Evolutionary conservation across 2,329 filamentous ascomycete species (phyloP), one percentile per base, ranked within the genome.

Genomic region (Pestalotiopsis sp.): DNA sequence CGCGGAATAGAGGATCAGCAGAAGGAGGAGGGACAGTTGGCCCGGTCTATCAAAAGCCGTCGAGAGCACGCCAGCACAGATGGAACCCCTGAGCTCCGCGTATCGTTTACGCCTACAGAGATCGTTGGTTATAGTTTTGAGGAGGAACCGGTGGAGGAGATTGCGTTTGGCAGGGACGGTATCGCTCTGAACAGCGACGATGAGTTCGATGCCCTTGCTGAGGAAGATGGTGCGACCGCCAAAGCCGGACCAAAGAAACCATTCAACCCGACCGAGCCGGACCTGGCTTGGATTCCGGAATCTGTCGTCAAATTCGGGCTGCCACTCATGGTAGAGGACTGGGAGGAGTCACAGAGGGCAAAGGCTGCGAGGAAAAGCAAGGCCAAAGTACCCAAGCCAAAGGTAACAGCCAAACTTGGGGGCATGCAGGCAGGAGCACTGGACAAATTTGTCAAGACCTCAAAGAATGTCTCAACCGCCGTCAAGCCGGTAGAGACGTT

Each of bases 91-190:
- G 95, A 98, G 77, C 79, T 98, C 11, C 91, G 95, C 6, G 81
- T 98, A 25, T 90, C 92, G 1, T 97, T 92, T 75, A 84, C 91
- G 4, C 96, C 96, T 0, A 85, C 89, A 2, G 87, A 92, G 38
- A 86, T 98, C 17, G 93, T 97, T 2, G 90, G 90, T 0, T 86
- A 98, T 52, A 90, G 97, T 75, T 81, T 98, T 27, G 87, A 89
- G 12, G 84, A 86, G 0, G 95, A 98, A 76, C 87, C 89, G 38
- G 91, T 93, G 17, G 89, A 89, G 69, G 83, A 84, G 1, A 84
- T 87, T 2, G 71, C 78, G 0, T 85, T 81, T 71, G 85, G 83
- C 1, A 83, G 89, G 36, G 83, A 83, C 61, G 88, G 87, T 0
- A 78, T 90, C 14, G 88, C 89, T 2, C 82, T 90, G n/a, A 89